Conservation (phyloP, 2,329 filamentous ascomycete genomes). For the Penicillium sclerotigenum region DNA sequence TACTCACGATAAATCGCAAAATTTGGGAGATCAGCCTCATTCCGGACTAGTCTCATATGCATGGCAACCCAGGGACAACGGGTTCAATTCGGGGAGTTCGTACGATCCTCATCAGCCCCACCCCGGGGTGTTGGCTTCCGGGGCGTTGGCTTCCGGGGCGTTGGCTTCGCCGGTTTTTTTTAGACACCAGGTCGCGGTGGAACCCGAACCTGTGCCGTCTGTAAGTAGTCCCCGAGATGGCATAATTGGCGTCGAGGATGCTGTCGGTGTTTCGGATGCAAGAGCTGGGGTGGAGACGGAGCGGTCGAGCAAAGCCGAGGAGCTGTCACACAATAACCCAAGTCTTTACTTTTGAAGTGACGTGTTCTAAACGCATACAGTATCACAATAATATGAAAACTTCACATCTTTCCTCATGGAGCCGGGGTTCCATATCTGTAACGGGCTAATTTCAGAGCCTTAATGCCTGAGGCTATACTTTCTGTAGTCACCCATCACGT, state of each 20-base stretch:
- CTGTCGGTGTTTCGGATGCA: neutral
- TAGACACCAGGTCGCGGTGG: neutral
- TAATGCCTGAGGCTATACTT: neutral
- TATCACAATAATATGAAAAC: neutral
- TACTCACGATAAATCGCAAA: neutral
- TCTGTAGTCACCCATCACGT: neutral
- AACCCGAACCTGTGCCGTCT: constrained; percentile 10
- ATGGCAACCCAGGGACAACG: constrained; percentile 7
- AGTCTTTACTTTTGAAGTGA: constrained; percentile 22
- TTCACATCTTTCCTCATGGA: neutral
- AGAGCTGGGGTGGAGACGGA: neutral
- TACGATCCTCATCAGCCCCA: constrained; percentile 8
- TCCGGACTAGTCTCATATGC: neutral
- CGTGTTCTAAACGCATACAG: neutral
- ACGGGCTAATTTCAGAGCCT: neutral
- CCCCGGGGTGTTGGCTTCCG: constrained; percentile 5
- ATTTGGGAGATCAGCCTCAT: neutral
- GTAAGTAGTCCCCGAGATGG: neutral
- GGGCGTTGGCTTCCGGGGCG: no score
- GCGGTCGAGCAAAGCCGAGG: constrained; percentile 11
- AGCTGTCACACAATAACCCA: constrained; percentile 17
- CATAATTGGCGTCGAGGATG: neutral
- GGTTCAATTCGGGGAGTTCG: neutral
- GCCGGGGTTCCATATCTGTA: neutral
- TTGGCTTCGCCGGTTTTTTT: constrained; percentile 9